Percentiles rank a stretch among this genome's conserved stretches.
phyloP scores from a whole-genome alignment of 345 rosid species.

The Pistacia vera region DNA sequence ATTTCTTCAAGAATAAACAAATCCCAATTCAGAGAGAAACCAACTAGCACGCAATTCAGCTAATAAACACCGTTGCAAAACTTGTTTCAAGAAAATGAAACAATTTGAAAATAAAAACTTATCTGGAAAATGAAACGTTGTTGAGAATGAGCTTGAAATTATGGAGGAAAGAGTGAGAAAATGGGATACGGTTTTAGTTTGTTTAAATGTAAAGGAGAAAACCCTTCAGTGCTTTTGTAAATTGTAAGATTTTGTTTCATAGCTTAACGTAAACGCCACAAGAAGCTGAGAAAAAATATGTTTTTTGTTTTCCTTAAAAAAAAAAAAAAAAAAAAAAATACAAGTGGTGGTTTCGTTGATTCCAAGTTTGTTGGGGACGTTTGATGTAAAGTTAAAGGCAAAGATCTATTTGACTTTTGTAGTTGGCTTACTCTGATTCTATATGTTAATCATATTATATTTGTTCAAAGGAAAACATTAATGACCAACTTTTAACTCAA shows the following conservation, averaged over 20 bases:
- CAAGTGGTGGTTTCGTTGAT: constrained; percentile 19
- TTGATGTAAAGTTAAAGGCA: constrained; percentile 19
- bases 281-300: constrained; percentile 15
- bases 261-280: constrained; percentile 54
- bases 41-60: constrained; percentile 18
- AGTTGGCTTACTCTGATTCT: background rate
- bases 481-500: no score
- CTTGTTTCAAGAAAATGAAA: background rate
- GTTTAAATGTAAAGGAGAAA: no score
- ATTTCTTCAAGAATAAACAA: constrained; percentile 18
- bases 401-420: constrained; percentile 7
- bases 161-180: constrained; percentile 17
- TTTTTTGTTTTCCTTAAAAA: background rate
- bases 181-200: background rate
- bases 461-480: no score
- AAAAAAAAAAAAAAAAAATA: background rate
- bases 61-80: background rate
- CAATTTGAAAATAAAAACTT: constrained; percentile 18
- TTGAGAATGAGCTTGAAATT: constrained; percentile 16
- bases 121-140: constrained; percentile 22
- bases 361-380: constrained; percentile 45
- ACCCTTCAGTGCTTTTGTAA: constrained; percentile 12
- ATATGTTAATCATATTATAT: no score
- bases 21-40: constrained; percentile 45
- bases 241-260: constrained; percentile 29